Percentiles rank a stretch among this genome's conserved stretches.
Conservation (phyloP, 202 grass and related monocot genomes). For the Dendrocalamus latiflorus region DNA sequence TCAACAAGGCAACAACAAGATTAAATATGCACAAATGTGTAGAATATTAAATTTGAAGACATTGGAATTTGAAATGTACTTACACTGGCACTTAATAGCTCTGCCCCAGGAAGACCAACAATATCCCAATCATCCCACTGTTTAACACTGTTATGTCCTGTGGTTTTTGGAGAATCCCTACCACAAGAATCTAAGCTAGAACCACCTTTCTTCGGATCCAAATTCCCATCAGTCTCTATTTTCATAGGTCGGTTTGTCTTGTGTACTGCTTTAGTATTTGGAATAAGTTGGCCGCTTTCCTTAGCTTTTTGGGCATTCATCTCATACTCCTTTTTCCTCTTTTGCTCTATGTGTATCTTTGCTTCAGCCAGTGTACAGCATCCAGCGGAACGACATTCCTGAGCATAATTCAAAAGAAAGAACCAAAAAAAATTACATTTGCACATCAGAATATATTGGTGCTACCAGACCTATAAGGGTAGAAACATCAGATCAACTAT, state of each 20-base stretch:
- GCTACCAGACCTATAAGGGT: background rate
- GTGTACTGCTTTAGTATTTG: conserved; percentile 55
- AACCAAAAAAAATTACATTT: background rate
- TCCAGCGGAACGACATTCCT: conserved; percentile 85
- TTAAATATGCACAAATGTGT: background rate
- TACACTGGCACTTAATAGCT: conserved; percentile 75
- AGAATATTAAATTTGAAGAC: background rate
- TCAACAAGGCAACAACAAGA: background rate
- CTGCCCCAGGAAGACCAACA: conserved; percentile 75
- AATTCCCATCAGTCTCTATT: conserved; percentile 64
- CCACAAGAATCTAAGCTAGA: conserved; percentile 44
- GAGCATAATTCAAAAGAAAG: conserved; percentile 4
- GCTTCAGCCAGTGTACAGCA: conserved; percentile 82
- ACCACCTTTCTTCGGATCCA: conserved; percentile 55
- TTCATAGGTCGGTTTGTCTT: conserved; percentile 61
- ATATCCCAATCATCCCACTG: conserved; percentile 93
- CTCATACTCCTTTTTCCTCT: conserved; percentile 67
- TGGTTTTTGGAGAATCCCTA: conserved; percentile 51
- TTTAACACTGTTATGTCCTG: conserved; percentile 37
- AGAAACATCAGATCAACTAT: background rate
- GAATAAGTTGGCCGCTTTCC: conserved; percentile 47
- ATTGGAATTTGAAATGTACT: conserved; percentile 32
- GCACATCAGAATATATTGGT: background rate
- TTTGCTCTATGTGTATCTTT: conserved; percentile 79
- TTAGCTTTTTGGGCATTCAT: conserved; percentile 57